A percentile compares a stretch with the other conserved stretches of the same genome.
Evolutionary conservation across 2,329 filamentous ascomycete genomes (phyloP).

Genomic region (Ophiosphaerella korrae): DNA sequence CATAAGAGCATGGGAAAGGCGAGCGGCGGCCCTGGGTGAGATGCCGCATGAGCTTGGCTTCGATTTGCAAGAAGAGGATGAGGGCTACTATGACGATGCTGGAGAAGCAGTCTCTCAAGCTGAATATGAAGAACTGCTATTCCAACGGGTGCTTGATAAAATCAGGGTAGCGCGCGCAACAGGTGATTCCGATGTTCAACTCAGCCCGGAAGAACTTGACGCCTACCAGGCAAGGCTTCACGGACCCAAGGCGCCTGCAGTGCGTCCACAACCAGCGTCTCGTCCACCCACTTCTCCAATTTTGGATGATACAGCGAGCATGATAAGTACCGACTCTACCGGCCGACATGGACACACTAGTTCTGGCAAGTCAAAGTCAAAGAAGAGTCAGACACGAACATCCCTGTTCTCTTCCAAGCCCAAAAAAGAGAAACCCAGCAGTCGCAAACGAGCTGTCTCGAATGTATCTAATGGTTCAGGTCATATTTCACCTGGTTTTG

Average conservation of each 20-base stretch:
- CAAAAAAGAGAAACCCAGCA: slow-evolving; percentile 40
- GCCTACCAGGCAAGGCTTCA: slow-evolving; percentile 73
- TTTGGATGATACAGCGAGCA: slow-evolving; percentile 36
- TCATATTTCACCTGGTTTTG: slow-evolving; percentile 50
- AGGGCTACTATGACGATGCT: slow-evolving; percentile 51
- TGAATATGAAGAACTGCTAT: slow-evolving; percentile 72
- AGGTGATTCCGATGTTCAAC: slow-evolving; percentile 77
- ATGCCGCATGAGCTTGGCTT: slow-evolving; percentile 56
- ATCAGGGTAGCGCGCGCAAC: slow-evolving; percentile 78
- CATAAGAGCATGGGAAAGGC: slow-evolving; percentile 47
- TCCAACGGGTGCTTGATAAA: slow-evolving; percentile 77
- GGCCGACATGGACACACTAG: slow-evolving; percentile 34
- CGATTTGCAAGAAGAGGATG: slow-evolving; percentile 58
- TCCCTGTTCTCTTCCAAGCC: slow-evolving; percentile 38
- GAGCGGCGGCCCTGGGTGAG: slow-evolving; percentile 54
- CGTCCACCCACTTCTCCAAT: slow-evolving; percentile 30
- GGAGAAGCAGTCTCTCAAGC: slow-evolving; percentile 43
- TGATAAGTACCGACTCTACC: slow-evolving; percentile 33
- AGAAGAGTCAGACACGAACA: slow-evolving; percentile 33
- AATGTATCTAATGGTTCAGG: slow-evolving; percentile 21
- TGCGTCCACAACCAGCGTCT: slow-evolving; percentile 26
- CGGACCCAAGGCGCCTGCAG: slow-evolving; percentile 49
- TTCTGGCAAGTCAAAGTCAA: slow-evolving; percentile 42
- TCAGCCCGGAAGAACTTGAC: slow-evolving; percentile 79
- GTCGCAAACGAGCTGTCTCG: slow-evolving; percentile 35